A percentile compares a stretch with the other conserved stretches of the same genome.
Evolutionary conservation across 2,329 filamentous ascomycete genomes (phyloP).

Genomic region (Apiospora saccharicola): DNA sequence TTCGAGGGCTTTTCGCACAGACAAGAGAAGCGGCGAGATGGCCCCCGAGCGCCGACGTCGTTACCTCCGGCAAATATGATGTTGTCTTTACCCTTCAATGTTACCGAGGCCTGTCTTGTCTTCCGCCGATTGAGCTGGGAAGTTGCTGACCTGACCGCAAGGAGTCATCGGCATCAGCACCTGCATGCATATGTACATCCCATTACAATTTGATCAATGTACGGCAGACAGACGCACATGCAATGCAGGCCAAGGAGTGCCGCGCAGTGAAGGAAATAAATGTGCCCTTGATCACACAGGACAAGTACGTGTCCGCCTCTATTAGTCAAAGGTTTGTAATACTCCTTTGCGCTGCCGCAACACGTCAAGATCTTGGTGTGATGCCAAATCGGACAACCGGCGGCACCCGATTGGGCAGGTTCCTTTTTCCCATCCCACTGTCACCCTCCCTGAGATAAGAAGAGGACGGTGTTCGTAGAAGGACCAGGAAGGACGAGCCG

Average conservation of each 20-base stretch:
- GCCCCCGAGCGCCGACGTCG: neutral
- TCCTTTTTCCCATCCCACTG: neutral
- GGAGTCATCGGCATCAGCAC: neutral
- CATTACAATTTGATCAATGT: neutral
- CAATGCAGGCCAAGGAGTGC: neutral
- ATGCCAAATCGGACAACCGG: conserved; percentile 7
- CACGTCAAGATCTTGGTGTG: conserved; percentile 19
- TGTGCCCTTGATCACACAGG: neutral
- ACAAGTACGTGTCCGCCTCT: neutral
- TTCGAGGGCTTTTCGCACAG: neutral
- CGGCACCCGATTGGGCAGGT: conserved; percentile 7
- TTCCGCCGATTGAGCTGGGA: neutral
- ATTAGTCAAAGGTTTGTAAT: conserved; percentile 7
- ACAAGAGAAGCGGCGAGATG: neutral
- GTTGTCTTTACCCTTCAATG: neutral
- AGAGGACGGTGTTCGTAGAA: neutral
- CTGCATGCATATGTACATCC: neutral
- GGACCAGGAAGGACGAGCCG: neutral
- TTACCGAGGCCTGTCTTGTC: conserved; percentile 7
- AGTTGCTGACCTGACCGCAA: neutral
- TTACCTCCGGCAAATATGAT: neutral
- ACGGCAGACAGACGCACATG: neutral
- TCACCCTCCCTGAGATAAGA: neutral
- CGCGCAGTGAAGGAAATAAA: neutral
- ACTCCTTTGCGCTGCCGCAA: neutral